phyloP scores from a whole-genome alignment of 176 grass and related monocot species.

The Juncus inflexus region DNA sequence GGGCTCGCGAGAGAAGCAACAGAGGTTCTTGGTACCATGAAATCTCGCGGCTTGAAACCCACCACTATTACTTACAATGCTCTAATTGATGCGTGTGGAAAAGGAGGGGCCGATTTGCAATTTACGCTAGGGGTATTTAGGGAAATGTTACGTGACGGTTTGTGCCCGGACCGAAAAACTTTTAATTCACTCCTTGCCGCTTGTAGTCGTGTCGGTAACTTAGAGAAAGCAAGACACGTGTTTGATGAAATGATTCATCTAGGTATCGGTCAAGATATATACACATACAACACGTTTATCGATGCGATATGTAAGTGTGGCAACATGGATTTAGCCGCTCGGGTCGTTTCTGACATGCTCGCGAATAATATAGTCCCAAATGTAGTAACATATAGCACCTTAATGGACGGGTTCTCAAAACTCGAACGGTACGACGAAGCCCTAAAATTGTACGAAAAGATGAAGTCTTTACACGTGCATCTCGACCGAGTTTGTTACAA shows the following conservation, averaged over 20 bases:
- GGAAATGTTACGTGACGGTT: constrained; percentile 73
- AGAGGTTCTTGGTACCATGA: constrained; percentile 68
- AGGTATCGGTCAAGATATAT: constrained; percentile 84
- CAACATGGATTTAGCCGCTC: constrained; percentile 79
- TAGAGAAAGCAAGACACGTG: constrained; percentile 64
- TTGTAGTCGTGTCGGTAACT: constrained; percentile 75
- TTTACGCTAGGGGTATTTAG: constrained; percentile 78
- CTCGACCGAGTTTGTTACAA: constrained; percentile 95
- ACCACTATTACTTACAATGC: constrained; percentile 89
- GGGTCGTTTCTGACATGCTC: constrained; percentile 76
- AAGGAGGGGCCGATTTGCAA: constrained; percentile 71
- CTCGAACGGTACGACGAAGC: constrained; percentile 89
- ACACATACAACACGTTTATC: constrained; percentile 97
- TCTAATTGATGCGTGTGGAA: constrained; percentile 84
- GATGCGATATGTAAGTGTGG: constrained; percentile 98
- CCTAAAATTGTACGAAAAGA: constrained; percentile 62
- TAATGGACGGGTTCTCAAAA: constrained; percentile 96
- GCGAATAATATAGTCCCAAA: constrained; percentile 61
- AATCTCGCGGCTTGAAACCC: constrained; percentile 52
- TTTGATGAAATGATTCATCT: constrained; percentile 98
- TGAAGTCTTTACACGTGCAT: constrained; percentile 71
- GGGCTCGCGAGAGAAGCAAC: constrained; percentile 70
- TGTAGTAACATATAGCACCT: constrained; percentile 95
- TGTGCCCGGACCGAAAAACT: constrained; percentile 84
- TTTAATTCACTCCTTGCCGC: constrained; percentile 96